Conservation (phyloP, 768 basidiomycete species). For the Myochromella boudieri region DNA sequence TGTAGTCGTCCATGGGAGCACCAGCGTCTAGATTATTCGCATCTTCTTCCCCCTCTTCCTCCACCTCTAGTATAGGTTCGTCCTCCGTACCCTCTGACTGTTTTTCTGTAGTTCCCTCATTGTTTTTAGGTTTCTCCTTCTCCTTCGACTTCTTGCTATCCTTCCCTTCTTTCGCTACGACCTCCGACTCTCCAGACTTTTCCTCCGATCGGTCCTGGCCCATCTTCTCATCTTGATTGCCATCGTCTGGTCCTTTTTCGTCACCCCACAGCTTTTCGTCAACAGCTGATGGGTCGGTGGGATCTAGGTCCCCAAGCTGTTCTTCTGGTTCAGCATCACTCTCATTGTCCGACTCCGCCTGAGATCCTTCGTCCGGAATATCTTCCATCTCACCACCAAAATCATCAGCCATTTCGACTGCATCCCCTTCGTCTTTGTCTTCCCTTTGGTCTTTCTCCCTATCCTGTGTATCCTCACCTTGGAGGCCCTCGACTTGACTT, state of each 20-base stretch:
- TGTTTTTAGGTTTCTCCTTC: conserved; percentile 28
- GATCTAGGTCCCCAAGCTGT: conserved; percentile 78
- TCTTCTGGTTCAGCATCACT: conserved; percentile 77
- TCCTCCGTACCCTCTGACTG: conserved; percentile 16
- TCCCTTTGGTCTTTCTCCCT: conserved; percentile 48
- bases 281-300: conserved; percentile 76
- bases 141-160: conserved; percentile 31
- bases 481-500: conserved; percentile 92
- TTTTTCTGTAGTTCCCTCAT: conserved; percentile 25
- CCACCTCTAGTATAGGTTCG: conserved; percentile 24
- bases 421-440: conserved; percentile 62
- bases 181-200: conserved; percentile 55
- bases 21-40: conserved; percentile 51
- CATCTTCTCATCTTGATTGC: conserved; percentile 53
- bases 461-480: conserved; percentile 56
- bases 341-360: conserved; percentile 48
- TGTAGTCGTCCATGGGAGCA: conserved; percentile 70
- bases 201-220: conserved; percentile 60
- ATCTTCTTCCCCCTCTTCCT: conserved; percentile 41
- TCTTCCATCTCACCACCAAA: conserved; percentile 87
- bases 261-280: conserved; percentile 99
- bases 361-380: conserved; percentile 63
- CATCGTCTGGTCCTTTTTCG: conserved; percentile 59
- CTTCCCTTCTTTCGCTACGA: conserved; percentile 77
- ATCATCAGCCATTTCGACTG: conserved; percentile 90